Evolutionary conservation across 805 yeast species (phyloP).

Genomic region (Candida argentea): DNA sequence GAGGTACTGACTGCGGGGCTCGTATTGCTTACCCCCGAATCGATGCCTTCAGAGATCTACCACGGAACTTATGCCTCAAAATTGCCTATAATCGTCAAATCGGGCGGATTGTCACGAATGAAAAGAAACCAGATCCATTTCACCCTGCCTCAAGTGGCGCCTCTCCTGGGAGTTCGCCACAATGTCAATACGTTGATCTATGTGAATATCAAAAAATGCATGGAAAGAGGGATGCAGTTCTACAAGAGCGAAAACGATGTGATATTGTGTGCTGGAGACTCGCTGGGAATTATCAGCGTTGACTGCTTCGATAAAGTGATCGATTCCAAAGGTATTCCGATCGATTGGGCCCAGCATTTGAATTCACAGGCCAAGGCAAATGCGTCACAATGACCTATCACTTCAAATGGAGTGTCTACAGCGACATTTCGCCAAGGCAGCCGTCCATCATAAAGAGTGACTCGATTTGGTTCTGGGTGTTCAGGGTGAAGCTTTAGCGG

Average conservation of each 20-base stretch:
- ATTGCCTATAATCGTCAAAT: slow-evolving; percentile 35
- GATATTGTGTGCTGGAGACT: slow-evolving; percentile 53
- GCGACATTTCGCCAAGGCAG: no score
- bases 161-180: slow-evolving; percentile 68
- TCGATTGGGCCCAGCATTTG: no score
- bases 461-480: no score
- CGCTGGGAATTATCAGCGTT: slow-evolving; percentile 38
- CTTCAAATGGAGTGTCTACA: no score
- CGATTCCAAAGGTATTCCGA: slow-evolving; percentile 5
- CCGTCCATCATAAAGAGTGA: no score
- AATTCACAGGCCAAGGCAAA: no score
- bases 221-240: slow-evolving; percentile 35
- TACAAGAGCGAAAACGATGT: slow-evolving; percentile 68
- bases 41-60: slow-evolving; percentile 45
- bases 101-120: slow-evolving; percentile 60
- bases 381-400: no score
- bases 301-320: slow-evolving; percentile 29
- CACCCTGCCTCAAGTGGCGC: slow-evolving; percentile 41
- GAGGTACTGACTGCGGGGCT: slow-evolving; percentile 33
- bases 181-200: slow-evolving; percentile 49
- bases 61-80: slow-evolving; percentile 68
- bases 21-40: slow-evolving; percentile 23
- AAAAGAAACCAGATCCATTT: slow-evolving; percentile 78
- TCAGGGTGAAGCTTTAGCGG: no score
- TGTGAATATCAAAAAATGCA: slow-evolving; percentile 43